Evolutionary conservation across 768 basidiomycete species (phyloP), one percentile per base, ranked within the genome.

Genomic region (Russula sp.): DNA sequence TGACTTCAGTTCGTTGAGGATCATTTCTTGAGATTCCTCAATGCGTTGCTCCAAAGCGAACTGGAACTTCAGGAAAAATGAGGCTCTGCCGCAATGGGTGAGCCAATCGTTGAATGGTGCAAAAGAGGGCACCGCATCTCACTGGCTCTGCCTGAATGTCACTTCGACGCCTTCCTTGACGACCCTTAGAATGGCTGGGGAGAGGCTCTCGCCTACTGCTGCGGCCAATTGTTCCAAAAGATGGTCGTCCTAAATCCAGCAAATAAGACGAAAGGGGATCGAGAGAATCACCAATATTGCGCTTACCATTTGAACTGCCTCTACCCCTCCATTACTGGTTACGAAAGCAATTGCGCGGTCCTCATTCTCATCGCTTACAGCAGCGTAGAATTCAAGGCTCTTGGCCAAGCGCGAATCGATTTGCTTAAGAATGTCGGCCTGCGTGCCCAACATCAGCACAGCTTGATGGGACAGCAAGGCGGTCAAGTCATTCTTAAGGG

Each of bases 1-100:
- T 8, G 61, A 63, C 44, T 49, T 63, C 42, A 66, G 48, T 62
- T 66, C 65, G 18, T 63, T 66, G n/a, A 66, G 28, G 22, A 66
- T 66, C 53, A 53, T 57, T 48, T 66, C 65, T 44, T 63, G 60
- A 1, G 65, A 52, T 38, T 66, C 65, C 2, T 63, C 62, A 13
- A 66, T 57, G 44, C 57, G 52, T 36, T 56, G 55, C 28, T 62
- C 65, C 26, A 66, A 26, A 34, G 61, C 61, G 38, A 66, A 66
- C 42, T 34, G 61, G 50, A 51, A 57, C n/a, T 66, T 66, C 44
- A 66, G 28, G 48, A 63, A 57, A 46, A 66, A 66, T n/a, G 61
- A 40, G 7, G 65, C 65, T 42, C 65, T 66, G 49, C 4, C 14
- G 1, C 28, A 52, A 7, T 13, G 7, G n/a, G 16, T 60, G 18